Base-by-base conservation (phyloP, 176 grass and related monocot genomes). In the Leersia perrieri region DNA sequence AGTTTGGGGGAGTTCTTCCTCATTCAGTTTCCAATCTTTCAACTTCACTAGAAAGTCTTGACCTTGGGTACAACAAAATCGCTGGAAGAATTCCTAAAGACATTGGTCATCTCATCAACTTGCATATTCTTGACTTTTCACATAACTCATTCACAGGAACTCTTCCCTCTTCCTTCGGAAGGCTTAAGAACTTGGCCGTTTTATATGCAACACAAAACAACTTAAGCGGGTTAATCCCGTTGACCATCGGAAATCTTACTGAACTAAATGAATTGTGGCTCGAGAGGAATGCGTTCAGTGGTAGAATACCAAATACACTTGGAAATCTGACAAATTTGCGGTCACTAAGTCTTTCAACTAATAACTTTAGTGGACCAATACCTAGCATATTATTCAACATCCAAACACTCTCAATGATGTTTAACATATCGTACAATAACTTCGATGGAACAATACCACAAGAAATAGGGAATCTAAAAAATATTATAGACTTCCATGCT, bases 181-280 rank as follows among this genome's bases (percentile, higher is more conserved):
- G 16, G 60, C 63, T 86, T 34, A 20, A 22, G 22, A 22, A 22
- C 5, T 7, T 51, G 47, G 0, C 18, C 5, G 1, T 5, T 20
- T 16, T 49, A 16, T 7, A 1, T 22, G 18, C 22, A 7, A 7
- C 47, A 22, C 18, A 22, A 5, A 51, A 51, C 45, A 49, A 49
- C 15, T 20, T 51, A 1, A 51, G 22, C 3, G 53, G 53, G 7
- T 23, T 9, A 0, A 3, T 57, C 53, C 53, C 53, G 7, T 9
- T 57, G 38, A 10, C 60, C 12, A 34, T 89, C 25, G 75, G 74
- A 68, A 90, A 90, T 29, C 63, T 84, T 40, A 73, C 78, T 12
- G n/a, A 53, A 27, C 66, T 87, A 11, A 80, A 5, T 57, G 15
- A 12, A 72, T 39, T 90, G 1, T 2, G 9, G 18, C 51, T 90